Evolutionary conservation across 2,329 filamentous ascomycete species (phyloP).

Genomic region (Colletotrichum eremochloae): DNA sequence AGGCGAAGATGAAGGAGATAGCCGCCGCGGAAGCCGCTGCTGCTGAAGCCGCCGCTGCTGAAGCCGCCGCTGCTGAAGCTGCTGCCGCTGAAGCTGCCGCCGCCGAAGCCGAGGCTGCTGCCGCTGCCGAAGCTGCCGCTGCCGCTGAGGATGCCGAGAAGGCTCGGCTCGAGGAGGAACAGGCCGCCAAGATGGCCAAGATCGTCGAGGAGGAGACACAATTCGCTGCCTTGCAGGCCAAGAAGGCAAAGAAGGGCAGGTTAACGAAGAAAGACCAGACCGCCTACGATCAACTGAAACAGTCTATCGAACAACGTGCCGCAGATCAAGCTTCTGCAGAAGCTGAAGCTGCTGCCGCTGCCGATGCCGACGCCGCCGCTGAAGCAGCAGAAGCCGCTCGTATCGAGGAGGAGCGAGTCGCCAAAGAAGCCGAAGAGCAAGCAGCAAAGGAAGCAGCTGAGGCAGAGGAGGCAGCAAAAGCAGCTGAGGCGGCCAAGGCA

Average conservation of each 20-base stretch:
- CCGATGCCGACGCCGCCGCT: constrained; percentile 46
- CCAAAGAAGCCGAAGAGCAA: constrained; percentile 56
- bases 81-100: constrained; percentile 14
- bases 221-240: constrained; percentile 58
- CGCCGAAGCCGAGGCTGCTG: constrained; percentile 16
- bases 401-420: constrained; percentile 47
- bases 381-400: constrained; percentile 55
- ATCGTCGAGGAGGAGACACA: constrained; percentile 53
- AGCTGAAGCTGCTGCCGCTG: constrained; percentile 17
- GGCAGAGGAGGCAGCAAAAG: constrained; percentile 29
- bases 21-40: constrained; percentile 30
- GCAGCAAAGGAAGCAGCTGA: constrained; percentile 40
- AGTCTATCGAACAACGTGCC: constrained; percentile 50
- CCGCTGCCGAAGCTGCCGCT: constrained; percentile 45
- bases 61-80: constrained; percentile 11
- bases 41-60: constrained; percentile 8
- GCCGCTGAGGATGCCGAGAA: constrained; percentile 49
- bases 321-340: constrained; percentile 49
- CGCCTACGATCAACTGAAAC: constrained; percentile 55
- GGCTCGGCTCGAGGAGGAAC: constrained; percentile 40
- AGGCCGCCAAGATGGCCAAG: constrained; percentile 44
- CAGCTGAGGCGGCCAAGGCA: constrained; percentile 44
- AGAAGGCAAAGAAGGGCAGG: constrained; percentile 62
- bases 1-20: constrained; percentile 47
- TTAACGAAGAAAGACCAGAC: constrained; percentile 61